A percentile compares a stretch with the other conserved stretches of the same genome.
These are phyloP conservation scores for Xylaria sp. DNA, from an alignment of 2,329 filamentous ascomycete genomes.

Conservation along the genomic window DNA sequence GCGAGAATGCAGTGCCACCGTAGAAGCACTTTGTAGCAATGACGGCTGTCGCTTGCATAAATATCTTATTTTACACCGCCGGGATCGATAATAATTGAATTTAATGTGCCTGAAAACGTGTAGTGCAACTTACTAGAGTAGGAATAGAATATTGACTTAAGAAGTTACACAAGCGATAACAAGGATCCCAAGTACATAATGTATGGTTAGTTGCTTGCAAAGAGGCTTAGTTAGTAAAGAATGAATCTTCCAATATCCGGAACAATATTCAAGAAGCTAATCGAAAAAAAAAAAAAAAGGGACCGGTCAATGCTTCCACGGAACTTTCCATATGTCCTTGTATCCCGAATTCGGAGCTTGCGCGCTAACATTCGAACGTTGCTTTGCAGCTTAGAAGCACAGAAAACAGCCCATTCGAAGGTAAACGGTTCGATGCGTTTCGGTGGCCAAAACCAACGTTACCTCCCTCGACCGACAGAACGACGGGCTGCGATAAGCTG, in stretches of 20 bases:
- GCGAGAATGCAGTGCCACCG: constrained; percentile 24
- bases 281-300: not conserved
- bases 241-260: not conserved
- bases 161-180: not conserved
- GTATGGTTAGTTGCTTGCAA: not conserved
- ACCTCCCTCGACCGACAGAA: not conserved
- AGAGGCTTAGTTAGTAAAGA: not conserved
- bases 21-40: constrained; percentile 14
- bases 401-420: constrained; percentile 14
- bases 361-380: constrained; percentile 11
- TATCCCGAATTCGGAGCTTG: constrained; percentile 11
- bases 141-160: not conserved
- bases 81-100: not conserved
- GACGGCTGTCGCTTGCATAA: constrained; percentile 7
- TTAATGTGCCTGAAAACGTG: not conserved
- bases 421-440: constrained; percentile 10
- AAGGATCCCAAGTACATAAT: not conserved
- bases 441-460: constrained; percentile 26
- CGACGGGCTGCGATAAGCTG: constrained; percentile 1
- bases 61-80: constrained; percentile 13
- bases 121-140: not conserved
- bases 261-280: constrained; percentile 2
- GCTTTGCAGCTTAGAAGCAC: constrained; percentile 10
- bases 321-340: not conserved
- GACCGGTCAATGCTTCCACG: not conserved